Conservation (phyloP, 2,329 filamentous ascomycete species). For the Cryphonectria parasitica region DNA sequence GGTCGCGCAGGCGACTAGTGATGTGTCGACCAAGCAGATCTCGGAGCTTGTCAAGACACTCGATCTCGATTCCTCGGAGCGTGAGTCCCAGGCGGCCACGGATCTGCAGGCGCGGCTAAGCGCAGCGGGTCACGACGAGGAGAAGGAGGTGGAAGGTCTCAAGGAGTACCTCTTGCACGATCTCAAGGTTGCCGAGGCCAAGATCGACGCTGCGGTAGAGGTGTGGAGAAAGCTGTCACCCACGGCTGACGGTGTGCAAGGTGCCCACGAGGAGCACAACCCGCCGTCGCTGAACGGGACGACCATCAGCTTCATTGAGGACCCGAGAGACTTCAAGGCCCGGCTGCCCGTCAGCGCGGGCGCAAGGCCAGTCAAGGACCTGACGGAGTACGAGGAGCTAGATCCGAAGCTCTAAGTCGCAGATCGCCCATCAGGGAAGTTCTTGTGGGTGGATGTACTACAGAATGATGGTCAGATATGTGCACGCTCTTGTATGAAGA, state of each 20-base stretch:
- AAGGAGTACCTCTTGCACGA: slow-evolving; percentile 54
- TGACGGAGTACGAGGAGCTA: slow-evolving; percentile 84
- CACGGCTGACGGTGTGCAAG: slow-evolving; percentile 40
- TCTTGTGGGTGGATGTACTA: background rate
- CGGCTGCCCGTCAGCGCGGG: slow-evolving; percentile 73
- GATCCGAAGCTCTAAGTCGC: slow-evolving; percentile 73
- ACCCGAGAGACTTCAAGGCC: slow-evolving; percentile 81
- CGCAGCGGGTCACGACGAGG: slow-evolving; percentile 47
- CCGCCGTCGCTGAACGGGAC: slow-evolving; percentile 51
- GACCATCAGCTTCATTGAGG: slow-evolving; percentile 68
- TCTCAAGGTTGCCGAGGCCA: slow-evolving; percentile 52
- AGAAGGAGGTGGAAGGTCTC: slow-evolving; percentile 54
- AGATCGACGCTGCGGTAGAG: slow-evolving; percentile 48
- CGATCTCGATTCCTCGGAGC: slow-evolving; percentile 39
- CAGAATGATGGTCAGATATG: background rate
- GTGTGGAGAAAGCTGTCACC: slow-evolving; percentile 42
- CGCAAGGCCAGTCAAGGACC: slow-evolving; percentile 71
- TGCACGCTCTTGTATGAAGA: background rate
- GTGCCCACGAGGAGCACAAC: slow-evolving; percentile 38
- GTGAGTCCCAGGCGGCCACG: slow-evolving; percentile 36
- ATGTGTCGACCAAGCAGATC: slow-evolving; percentile 47
- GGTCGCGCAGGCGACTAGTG: slow-evolving; percentile 68
- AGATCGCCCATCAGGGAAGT: background rate
- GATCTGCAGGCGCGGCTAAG: slow-evolving; percentile 42
- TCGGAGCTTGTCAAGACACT: slow-evolving; percentile 44